Conservation (phyloP, 768 basidiomycete genomes). For the Lactarius akahatsu region DNA sequence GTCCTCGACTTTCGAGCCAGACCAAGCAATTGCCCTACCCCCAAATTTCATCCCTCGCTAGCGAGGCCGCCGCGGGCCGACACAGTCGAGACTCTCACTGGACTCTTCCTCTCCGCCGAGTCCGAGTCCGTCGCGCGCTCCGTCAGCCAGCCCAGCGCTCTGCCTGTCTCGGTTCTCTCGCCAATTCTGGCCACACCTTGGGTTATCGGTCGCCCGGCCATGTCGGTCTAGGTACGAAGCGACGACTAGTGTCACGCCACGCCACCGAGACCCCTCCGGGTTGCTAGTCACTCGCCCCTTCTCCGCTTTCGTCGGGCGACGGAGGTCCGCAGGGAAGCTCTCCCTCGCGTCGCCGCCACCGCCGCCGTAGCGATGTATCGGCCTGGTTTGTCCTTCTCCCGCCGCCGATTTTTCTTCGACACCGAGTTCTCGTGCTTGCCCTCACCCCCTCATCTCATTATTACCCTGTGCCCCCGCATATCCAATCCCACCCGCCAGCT, state of each 20-base stretch:
- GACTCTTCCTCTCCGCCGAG: not conserved
- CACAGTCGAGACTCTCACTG: not conserved
- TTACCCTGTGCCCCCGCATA: not conserved
- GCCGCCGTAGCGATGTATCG: not conserved
- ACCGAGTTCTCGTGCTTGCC: no score
- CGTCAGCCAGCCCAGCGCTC: not conserved
- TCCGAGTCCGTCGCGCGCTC: not conserved
- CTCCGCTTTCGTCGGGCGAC: slow-evolving; percentile 1
- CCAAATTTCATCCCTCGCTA: not conserved
- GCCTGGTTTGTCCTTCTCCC: not conserved
- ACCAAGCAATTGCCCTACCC: not conserved
- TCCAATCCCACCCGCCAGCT: not conserved
- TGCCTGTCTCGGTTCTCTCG: not conserved
- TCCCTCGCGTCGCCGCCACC: no score
- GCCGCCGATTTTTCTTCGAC: not conserved
- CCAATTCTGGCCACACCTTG: not conserved
- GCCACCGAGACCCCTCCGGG: not conserved
- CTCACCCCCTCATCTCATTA: not conserved
- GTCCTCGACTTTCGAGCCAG: not conserved
- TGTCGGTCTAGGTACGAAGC: not conserved
- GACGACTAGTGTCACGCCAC: not conserved
- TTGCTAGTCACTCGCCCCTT: not conserved
- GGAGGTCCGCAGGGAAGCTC: not conserved
- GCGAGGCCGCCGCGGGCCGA: not conserved
- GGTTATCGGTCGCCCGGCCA: not conserved